Conservation (phyloP, 345 rosid genomes). For the Brassica carinata region DNA sequence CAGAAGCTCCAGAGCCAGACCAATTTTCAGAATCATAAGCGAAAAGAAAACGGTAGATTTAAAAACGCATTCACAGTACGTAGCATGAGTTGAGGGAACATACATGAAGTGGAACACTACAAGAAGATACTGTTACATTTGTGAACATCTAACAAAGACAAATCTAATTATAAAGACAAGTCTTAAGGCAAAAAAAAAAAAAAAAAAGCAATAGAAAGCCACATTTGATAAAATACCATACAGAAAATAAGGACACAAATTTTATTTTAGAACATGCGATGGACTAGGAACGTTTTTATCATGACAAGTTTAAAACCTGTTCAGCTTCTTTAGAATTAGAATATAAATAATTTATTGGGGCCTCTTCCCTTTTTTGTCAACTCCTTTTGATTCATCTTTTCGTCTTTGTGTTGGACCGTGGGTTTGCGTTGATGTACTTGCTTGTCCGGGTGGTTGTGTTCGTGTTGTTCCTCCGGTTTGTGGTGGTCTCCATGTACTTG, state of each 20-base stretch:
- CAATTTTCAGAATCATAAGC: conserved; percentile 24
- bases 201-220: not conserved
- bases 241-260: not conserved
- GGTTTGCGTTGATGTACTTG: not conserved
- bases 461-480: not conserved
- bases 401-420: not conserved
- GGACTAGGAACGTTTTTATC: not conserved
- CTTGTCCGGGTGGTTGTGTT: not conserved
- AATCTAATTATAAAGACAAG: not conserved
- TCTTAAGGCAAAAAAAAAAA: not conserved
- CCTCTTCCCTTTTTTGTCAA: not conserved
- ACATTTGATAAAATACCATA: not conserved
- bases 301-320: not conserved
- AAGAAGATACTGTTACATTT: no score
- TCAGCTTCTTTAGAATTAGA: not conserved
- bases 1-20: conserved; percentile 75
- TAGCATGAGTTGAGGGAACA: no score
- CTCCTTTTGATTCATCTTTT: not conserved
- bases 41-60: no score
- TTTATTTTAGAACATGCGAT: not conserved
- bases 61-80: no score
- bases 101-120: no score
- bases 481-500: not conserved
- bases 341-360: not conserved
- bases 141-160: no score